phyloP scores from a whole-genome alignment of 192 early-diverging fungal genomes.

The Coemansia sp. region DNA sequence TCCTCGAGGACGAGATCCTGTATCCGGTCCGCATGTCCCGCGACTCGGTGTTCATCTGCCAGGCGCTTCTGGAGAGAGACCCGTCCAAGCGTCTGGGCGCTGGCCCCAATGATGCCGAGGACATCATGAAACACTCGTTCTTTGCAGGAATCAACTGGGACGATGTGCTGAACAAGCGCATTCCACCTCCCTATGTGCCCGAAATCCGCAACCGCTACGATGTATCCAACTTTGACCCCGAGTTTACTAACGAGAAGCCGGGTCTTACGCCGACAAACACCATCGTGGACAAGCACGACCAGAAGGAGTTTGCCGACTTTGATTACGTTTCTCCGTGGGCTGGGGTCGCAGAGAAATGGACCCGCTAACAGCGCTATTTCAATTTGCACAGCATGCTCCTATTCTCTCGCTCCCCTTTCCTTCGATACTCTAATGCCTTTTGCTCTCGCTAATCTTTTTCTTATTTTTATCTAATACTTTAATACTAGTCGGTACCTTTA shows the following conservation, averaged over 20 bases:
- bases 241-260: constrained; percentile 95
- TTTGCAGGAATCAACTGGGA: constrained; percentile 97
- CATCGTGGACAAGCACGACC: constrained; percentile 75
- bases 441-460: background rate
- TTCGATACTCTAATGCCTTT: too few species aligned
- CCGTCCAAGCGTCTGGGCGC: constrained; percentile 83
- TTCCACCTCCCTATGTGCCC: constrained; percentile 90
- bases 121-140: constrained; percentile 93
- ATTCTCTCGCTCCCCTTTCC: background rate
- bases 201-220: constrained; percentile 77
- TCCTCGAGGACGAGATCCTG: constrained; percentile 92
- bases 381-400: too few species aligned
- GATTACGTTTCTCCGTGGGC: constrained; percentile 93
- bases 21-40: constrained; percentile 93
- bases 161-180: constrained; percentile 84
- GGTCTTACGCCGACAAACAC: constrained; percentile 90
- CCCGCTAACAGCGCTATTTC: constrained; percentile 20
- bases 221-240: constrained; percentile 97
- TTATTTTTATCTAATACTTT: background rate
- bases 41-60: constrained; percentile 89
- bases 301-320: constrained; percentile 93
- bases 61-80: constrained; percentile 87
- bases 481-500: background rate
- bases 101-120: constrained; percentile 81
- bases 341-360: constrained; percentile 54